phyloP scores from a whole-genome alignment of 495 filamentous ascomycete genomes.

The Glonium stellatum region DNA sequence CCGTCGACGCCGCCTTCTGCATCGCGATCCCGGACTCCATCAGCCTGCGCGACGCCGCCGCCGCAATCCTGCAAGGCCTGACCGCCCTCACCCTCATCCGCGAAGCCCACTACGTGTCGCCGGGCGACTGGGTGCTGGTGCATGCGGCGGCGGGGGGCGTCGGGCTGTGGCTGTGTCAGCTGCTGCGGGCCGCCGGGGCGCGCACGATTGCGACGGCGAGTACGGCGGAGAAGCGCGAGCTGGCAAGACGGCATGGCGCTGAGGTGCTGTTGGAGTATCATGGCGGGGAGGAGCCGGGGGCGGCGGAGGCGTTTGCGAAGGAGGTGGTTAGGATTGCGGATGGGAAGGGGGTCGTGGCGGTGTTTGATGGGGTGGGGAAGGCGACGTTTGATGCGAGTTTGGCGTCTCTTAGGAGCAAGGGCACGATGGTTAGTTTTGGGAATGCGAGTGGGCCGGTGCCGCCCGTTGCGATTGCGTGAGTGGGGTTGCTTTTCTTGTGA shows the following conservation, averaged over 20 bases:
- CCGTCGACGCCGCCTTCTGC: slow-evolving; percentile 49
- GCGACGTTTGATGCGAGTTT: slow-evolving; percentile 79
- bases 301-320: slow-evolving; percentile 21
- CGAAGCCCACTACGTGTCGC: slow-evolving; percentile 66
- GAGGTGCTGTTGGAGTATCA: slow-evolving; percentile 67
- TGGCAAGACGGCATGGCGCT: slow-evolving; percentile 76
- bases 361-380: slow-evolving; percentile 88
- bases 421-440: slow-evolving; percentile 77
- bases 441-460: slow-evolving; percentile 80
- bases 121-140: slow-evolving; percentile 77
- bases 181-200: slow-evolving; percentile 67
- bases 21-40: slow-evolving; percentile 61
- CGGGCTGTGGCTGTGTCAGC: slow-evolving; percentile 68
- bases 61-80: slow-evolving; percentile 70
- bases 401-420: slow-evolving; percentile 72
- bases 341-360: slow-evolving; percentile 59
- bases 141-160: slow-evolving; percentile 90
- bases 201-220: slow-evolving; percentile 78
- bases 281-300: slow-evolving; percentile 51
- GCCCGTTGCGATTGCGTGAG: slow-evolving; percentile 61
- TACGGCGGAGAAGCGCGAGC: slow-evolving; percentile 61
- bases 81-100: slow-evolving; percentile 78
- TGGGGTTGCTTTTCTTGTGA: slow-evolving; percentile 17
- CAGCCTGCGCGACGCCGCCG: slow-evolving; percentile 55
- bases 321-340: slow-evolving; percentile 36